phyloP scores from a whole-genome alignment of 345 rosid species.

The Garcia nutans region DNA sequence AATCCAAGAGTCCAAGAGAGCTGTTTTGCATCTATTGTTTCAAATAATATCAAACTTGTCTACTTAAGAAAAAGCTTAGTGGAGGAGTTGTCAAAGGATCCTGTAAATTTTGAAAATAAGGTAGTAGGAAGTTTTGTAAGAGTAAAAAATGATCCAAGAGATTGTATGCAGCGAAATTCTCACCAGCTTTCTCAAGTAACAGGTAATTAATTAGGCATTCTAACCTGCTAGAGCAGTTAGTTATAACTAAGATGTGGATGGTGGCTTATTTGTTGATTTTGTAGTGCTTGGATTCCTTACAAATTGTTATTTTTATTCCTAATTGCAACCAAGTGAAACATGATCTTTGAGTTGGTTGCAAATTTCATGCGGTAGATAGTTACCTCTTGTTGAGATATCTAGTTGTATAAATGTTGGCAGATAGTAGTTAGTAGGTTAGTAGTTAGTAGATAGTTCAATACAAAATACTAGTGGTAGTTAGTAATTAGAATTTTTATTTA shows the following conservation, averaged over 20 bases:
- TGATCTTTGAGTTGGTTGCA: neutral
- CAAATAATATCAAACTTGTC: conserved; percentile 51
- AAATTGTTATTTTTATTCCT: neutral
- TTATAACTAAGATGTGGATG: neutral
- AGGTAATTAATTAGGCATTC: conserved; percentile 12
- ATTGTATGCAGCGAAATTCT: conserved; percentile 20
- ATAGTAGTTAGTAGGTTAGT: too few relatives aligned
- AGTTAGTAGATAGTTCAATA: too few relatives aligned
- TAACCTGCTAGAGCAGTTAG: neutral
- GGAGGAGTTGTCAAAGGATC: conserved; percentile 35
- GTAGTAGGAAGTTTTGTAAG: conserved; percentile 58
- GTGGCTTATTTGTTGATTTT: neutral
- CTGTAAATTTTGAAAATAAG: conserved; percentile 36
- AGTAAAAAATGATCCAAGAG: conserved; percentile 42
- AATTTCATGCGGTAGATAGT: too few relatives aligned
- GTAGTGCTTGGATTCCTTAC: conserved; percentile 5
- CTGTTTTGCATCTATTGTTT: conserved; percentile 40
- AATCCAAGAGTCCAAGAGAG: conserved; percentile 28
- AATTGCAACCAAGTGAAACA: neutral
- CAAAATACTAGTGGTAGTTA: too few relatives aligned
- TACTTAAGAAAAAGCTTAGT: conserved; percentile 55
- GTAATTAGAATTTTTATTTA: too few relatives aligned
- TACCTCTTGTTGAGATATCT: too few relatives aligned
- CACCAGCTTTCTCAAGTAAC: conserved; percentile 29
- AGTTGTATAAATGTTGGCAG: too few relatives aligned